Evolutionary conservation across 1,284 basidiomycete species (phyloP).

Genomic region (Marasmius fiardii): DNA sequence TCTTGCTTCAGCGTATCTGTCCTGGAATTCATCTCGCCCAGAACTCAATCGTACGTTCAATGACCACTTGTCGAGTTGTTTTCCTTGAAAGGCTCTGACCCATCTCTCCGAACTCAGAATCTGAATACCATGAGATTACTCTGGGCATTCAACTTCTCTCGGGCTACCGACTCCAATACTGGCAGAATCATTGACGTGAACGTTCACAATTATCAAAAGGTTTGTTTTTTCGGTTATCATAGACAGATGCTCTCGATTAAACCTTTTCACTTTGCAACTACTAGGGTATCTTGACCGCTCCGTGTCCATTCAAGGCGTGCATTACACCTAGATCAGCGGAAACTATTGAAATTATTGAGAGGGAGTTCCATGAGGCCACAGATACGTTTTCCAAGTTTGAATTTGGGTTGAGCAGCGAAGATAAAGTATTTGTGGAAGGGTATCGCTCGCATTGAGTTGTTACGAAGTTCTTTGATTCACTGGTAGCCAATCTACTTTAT

Average conservation of each 20-base stretch:
- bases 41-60: slow-evolving; percentile 23
- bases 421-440: neutral
- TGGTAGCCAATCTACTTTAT: too few relatives aligned
- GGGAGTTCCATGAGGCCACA: slow-evolving; percentile 8
- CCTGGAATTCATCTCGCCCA: slow-evolving; percentile 27
- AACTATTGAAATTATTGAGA: slow-evolving; percentile 8
- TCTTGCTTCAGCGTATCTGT: slow-evolving; percentile 22
- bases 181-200: neutral
- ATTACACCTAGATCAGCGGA: slow-evolving; percentile 5
- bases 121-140: slow-evolving; percentile 20
- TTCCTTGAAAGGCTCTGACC: neutral
- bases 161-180: slow-evolving; percentile 6
- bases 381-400: slow-evolving; percentile 9
- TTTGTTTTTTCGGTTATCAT: too few relatives aligned
- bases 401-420: slow-evolving; percentile 3
- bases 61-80: slow-evolving; percentile 11
- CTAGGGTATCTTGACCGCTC: slow-evolving; percentile 11
- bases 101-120: slow-evolving; percentile 4
- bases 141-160: slow-evolving; percentile 25
- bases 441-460: neutral
- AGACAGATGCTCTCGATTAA: too few relatives aligned
- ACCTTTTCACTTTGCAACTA: neutral
- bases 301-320: slow-evolving; percentile 7
- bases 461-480: too few relatives aligned
- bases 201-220: slow-evolving; percentile 8